Evolutionary conservation across 179 eudicot species (phyloP).

Genomic region (Beta lomatogona): DNA sequence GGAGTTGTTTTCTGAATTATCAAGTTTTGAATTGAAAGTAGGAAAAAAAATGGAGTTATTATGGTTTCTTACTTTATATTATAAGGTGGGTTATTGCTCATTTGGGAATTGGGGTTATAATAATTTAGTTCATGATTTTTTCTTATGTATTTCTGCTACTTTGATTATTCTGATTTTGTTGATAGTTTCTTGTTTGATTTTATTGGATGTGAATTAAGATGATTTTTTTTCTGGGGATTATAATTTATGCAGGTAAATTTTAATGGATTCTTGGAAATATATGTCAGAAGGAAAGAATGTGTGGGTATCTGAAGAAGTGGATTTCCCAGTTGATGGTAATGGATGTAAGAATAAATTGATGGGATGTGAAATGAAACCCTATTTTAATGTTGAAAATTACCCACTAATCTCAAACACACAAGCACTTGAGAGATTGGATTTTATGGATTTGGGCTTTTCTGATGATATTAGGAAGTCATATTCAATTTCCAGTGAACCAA

Average conservation of each 20-base stretch:
- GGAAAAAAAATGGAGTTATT: not conserved
- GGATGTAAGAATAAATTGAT: constrained; percentile 28
- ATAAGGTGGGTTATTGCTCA: not conserved
- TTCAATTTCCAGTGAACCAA: constrained; percentile 38
- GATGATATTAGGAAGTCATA: constrained; percentile 34
- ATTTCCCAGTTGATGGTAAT: constrained; percentile 28
- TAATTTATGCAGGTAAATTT: constrained; percentile 21
- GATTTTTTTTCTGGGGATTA: not conserved
- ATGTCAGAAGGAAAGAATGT: constrained; percentile 32
- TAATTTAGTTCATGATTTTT: too few relatives aligned
- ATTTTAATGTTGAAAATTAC: constrained; percentile 29
- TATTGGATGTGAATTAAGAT: not conserved
- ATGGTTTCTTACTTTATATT: constrained; percentile 2
- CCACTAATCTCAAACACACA: constrained; percentile 40
- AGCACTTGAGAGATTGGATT: constrained; percentile 34
- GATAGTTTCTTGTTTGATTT: not conserved
- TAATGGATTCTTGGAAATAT: constrained; percentile 49
- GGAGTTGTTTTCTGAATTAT: too few relatives aligned
- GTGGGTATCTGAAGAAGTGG: constrained; percentile 38
- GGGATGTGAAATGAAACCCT: constrained; percentile 38
- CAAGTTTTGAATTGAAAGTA: not conserved
- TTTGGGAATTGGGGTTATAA: too few relatives aligned
- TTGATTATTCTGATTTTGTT: not conserved
- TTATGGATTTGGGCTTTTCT: constrained; percentile 38
- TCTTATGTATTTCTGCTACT: too few relatives aligned